A percentile compares a stretch with the other conserved stretches of the same genome.
These are phyloP conservation scores for Diplodia mutila DNA, from an alignment of 2,329 filamentous ascomycete species.

Conservation along the genomic window DNA sequence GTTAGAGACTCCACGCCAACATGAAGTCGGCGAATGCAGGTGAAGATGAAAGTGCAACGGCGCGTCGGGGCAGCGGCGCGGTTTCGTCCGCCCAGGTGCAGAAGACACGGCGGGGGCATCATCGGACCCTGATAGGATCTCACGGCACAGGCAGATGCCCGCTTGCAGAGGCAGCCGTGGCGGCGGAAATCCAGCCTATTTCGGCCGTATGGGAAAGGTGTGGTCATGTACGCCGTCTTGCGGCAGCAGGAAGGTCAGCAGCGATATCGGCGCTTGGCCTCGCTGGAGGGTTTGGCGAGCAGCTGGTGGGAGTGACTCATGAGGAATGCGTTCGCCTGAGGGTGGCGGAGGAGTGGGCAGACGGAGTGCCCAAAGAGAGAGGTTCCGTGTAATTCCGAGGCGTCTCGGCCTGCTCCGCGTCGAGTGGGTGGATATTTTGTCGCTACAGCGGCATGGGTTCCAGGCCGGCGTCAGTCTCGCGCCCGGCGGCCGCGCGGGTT, in stretches of 20 bases:
- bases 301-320: conserved; percentile 43
- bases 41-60: conserved; percentile 4
- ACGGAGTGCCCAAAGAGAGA: neutral
- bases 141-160: neutral
- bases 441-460: conserved; percentile 9
- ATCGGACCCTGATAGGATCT: conserved; percentile 10
- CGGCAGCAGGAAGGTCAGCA: conserved; percentile 26
- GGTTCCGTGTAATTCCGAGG: conserved; percentile 17
- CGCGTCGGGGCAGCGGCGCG: conserved; percentile 14
- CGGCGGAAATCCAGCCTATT: conserved; percentile 20
- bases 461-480: neutral
- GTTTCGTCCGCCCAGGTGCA: conserved; percentile 7
- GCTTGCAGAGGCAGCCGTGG: neutral
- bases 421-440: conserved; percentile 17
- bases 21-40: neutral
- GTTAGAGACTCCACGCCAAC: neutral
- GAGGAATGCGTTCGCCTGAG: conserved; percentile 29
- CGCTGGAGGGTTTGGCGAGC: conserved; percentile 28
- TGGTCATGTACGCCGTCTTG: neutral
- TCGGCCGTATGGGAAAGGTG: neutral
- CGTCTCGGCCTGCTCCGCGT: conserved; percentile 14
- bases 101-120: neutral
- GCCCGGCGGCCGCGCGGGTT: conserved; percentile 13
- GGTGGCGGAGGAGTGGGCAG: neutral
- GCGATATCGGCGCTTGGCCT: conserved; percentile 41